These are phyloP conservation scores for Cornus suecica DNA, from an alignment of 148 eudicot genomes.

Conservation along the genomic window DNA sequence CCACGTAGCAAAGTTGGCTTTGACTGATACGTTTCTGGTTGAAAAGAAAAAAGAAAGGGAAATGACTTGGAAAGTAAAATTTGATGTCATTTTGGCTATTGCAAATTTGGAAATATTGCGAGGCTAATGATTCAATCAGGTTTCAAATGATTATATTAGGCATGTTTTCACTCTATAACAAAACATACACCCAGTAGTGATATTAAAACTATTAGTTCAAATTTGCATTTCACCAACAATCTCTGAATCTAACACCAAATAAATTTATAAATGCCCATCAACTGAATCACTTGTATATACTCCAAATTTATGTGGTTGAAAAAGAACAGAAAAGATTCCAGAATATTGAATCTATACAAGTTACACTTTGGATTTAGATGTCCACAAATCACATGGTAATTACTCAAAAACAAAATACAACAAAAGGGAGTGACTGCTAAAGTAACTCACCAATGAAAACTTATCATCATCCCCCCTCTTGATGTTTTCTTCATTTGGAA, in stretches of 20 bases:
- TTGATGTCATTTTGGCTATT: background rate
- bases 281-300: slow-evolving; percentile 2
- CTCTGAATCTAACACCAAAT: background rate
- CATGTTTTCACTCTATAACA: background rate
- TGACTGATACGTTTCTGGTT: too few species aligned
- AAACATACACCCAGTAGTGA: background rate
- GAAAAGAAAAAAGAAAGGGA: too few species aligned
- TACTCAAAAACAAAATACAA: background rate
- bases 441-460: slow-evolving; percentile 73
- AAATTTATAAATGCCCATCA: background rate
- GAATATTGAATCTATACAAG: background rate
- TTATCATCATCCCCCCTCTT: slow-evolving; percentile 80
- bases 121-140: background rate
- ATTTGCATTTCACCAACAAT: background rate
- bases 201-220: too few species aligned
- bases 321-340: background rate
- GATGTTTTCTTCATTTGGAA: slow-evolving; percentile 72
- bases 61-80: too few species aligned
- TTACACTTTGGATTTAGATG: background rate
- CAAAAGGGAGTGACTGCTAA: background rate
- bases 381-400: background rate
- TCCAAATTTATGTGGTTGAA: background rate
- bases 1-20: too few species aligned
- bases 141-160: slow-evolving; percentile 2
- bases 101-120: background rate